Evolutionary conservation across 208 protist genomes (phyloP), one percentile per base, ranked within the genome.

Genomic region (Leishmania tarentolae): DNA sequence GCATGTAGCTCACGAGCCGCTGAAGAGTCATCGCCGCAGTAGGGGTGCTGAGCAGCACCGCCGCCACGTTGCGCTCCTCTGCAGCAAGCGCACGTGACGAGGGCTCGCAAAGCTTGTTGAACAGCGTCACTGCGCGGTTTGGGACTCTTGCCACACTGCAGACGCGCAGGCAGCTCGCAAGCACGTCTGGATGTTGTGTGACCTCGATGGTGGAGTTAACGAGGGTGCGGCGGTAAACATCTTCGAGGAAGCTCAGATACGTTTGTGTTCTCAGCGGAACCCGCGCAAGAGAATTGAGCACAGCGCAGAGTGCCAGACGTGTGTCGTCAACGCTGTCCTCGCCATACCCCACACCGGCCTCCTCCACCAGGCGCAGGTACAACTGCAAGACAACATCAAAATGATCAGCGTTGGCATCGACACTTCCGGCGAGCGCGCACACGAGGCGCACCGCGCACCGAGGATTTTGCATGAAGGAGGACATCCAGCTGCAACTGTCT

Each of bases 31-130:
- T 56, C 24, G 84, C 50, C 24, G 80, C 81, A 31, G 79, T 50
- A 21, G 57, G 31, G 24, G 75, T 82, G n/a, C 82, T 75, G 31
- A 95, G 63, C 35, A 89, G 52, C 47, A 91, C 56, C 8, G 89
- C 87, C 0, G 72, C 84, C 6, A 91, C 65, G 65, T 89, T 88
- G n/a, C 75, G 44, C 65, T 90, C 84, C 69, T 79, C 57, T 15
- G 87, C 61, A 24, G 89, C 86, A 31, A 85, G 47, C 24, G 68
- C 61, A 28, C 82, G 81, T 1, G 88, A 87, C 5, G 80, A 46
- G 0, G 90, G 89, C 24, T 81, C 86, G 13, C 84, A 65, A 0
- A 95, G 80, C 21, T 85, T 85, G 77, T 95, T 95, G 71, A 93
- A 95, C 35, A 93, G 77, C 21, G 87, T 35, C n/a, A 90, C 70